Evolutionary conservation across 2,329 filamentous ascomycete genomes (phyloP), one percentile per base, ranked within the genome.

Genomic region (Ciborinia camelliae): DNA sequence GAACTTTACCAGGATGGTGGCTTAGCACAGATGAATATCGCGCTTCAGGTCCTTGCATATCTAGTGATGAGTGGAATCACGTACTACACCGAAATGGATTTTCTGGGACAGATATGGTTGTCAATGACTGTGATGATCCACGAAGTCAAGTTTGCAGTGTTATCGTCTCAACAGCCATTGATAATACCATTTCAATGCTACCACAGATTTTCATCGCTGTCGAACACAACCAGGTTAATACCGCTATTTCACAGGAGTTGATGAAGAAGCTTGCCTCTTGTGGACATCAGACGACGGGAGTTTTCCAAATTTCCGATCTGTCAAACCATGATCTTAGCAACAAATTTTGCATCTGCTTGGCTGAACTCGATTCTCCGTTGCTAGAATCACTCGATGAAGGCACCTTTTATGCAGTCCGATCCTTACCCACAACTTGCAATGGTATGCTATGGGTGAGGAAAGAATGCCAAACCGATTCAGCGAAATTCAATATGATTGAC

Each of bases 1-100:
- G 54, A 4, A 28, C n/a, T 2, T 15, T 52, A 18, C 32, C 58
- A 41, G 48, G 30, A 51, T 37, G 63, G 63, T 47, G 75, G 75
- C 67, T 74, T 43, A 71, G 28, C 32, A 55, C 23, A 23, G 35
- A 37, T 8, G 12, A 53, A 8, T 37, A 53, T 28, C 28, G 51
- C 28, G 2, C 8, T 23, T 39, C 32, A 0, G 15, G 37, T 14
- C 52, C 52, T 39, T 55, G 52, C 15, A 20, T 55, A 7, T 8
- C 20, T 8, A 55, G 23, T 23, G 20, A 30, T 28, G 30, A 55
- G 18, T 55, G 52, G 52, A 23, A 55, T 14, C 18, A 55, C 8
- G 32, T 41, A 14, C 52, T 55, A 8, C 37, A 12, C 8, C n/a
- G 52, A 26, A 55, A 23, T 7, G 52, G 32, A 2, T 55, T 39